Percentiles rank a stretch among this genome's conserved stretches.
Conservation (phyloP, 2,329 filamentous ascomycete species). For the Xylaria digitata region DNA sequence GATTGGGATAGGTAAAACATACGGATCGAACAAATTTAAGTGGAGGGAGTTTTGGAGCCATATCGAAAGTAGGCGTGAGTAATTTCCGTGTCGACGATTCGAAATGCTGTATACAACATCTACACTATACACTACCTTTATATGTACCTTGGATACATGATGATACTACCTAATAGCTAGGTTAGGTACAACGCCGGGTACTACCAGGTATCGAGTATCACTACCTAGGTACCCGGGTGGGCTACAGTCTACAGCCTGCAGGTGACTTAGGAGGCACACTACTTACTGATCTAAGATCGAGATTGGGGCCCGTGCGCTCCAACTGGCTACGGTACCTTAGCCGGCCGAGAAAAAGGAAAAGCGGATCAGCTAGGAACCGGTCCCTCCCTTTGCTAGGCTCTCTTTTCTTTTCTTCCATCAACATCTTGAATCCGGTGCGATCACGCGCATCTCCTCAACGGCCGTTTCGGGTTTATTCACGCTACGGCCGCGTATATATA, state of each 20-base stretch:
- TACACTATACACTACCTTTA: no score
- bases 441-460: not conserved
- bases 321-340: not conserved
- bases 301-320: conserved; percentile 30
- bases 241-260: no score
- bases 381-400: not conserved
- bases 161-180: no score
- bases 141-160: no score
- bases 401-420: conserved; percentile 12
- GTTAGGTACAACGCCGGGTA: no score
- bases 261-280: no score
- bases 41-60: conserved; percentile 58
- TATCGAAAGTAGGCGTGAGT: conserved; percentile 26
- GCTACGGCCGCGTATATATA: not conserved
- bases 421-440: conserved; percentile 9
- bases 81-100: not conserved
- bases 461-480: conserved; percentile 11
- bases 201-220: no score
- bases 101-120: not conserved
- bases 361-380: not conserved
- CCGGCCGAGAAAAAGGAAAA: not conserved
- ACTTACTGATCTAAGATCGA: no score
- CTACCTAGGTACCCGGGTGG: not conserved
- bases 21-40: conserved; percentile 74
- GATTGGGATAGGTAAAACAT: conserved; percentile 45